Percentiles rank a stretch among this genome's conserved stretches.
phyloP scores from a whole-genome alignment of 2,329 filamentous ascomycete genomes.

The Niveomyces coronatus region DNA sequence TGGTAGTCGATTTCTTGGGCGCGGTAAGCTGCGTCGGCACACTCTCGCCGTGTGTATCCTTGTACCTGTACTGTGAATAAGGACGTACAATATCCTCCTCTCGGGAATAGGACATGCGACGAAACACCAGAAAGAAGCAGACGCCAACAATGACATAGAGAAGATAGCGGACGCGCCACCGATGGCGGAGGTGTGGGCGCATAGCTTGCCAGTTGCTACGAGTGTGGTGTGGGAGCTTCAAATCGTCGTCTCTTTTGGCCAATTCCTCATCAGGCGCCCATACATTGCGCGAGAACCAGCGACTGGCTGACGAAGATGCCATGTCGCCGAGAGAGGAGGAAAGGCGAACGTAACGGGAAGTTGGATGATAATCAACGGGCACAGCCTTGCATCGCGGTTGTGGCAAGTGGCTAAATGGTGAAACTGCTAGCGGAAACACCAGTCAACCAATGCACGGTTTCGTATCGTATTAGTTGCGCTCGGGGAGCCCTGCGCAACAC shows the following conservation, averaged over 20 bases:
- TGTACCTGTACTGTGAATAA: slow-evolving; percentile 3
- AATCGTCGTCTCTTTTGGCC: slow-evolving; percentile 52
- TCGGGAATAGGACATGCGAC: background rate
- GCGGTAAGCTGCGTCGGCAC: slow-evolving; percentile 7
- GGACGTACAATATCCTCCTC: slow-evolving; percentile 8
- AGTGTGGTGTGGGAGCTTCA: slow-evolving; percentile 17
- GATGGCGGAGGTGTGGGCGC: slow-evolving; percentile 37
- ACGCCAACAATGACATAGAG: slow-evolving; percentile 35
- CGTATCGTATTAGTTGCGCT: no score
- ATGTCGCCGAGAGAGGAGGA: background rate
- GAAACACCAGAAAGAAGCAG: slow-evolving; percentile 52
- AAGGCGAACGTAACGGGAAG: background rate
- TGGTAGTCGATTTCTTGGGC: background rate
- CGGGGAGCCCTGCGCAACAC: no score
- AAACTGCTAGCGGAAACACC: no score
- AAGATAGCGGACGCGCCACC: slow-evolving; percentile 42
- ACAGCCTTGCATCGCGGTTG: no score
- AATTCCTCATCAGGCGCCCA: slow-evolving; percentile 45
- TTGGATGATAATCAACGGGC: no score
- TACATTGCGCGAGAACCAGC: slow-evolving; percentile 24
- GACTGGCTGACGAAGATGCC: slow-evolving; percentile 1
- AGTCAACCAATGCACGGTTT: no score
- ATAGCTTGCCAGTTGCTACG: slow-evolving; percentile 29
- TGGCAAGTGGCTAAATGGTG: background rate
- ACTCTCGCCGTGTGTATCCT: background rate